Base-by-base conservation (phyloP, 2,329 filamentous ascomycete species). In the Diaporthe vexans region DNA sequence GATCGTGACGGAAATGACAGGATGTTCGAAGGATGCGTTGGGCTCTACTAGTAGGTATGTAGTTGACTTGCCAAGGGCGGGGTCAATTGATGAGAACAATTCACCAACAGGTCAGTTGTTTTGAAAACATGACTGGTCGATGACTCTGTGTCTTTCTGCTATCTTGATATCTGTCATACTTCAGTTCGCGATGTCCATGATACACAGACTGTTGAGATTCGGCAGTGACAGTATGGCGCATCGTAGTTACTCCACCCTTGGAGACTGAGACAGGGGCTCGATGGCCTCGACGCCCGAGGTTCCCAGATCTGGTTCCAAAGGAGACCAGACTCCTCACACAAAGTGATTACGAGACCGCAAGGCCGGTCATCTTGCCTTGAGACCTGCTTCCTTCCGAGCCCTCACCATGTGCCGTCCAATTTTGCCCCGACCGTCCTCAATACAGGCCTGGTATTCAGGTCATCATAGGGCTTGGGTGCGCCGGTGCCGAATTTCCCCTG, bases 401-500 rank as follows among this genome's bases (percentile, higher is more conserved):
- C 33, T 40, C 13, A 59, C 21, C 21, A 37, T 21, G 33, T 59
- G 13, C 35, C 57, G 11, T 37, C 33, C 57, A 40, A 13, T 9
- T 40, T 59, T 37, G 21, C 21, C 1, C 33, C 57, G 4, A 59
- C 33, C 13, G 33, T 59, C 57, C 33, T 59, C n/a, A 59, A n/a
- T 2, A 59, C 57, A 9, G 57, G 57, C 57, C 57, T 40, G 17
- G 57, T 24, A 17, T 59, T 40, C 21, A 59, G 21, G n/a, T 40
- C 21, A 37, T 59, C 35, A 21, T 40, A 59, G 13, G 33, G 57
- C 5, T 59, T 59, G 13, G 57, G 57, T 40, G 57, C 35, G 11
- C 57, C 57, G 21, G 57, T 59, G n/a, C 57, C 57, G 17, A 59
- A 59, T 8, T 40, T 37, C 35, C n/a, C 57, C 57, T 59, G 57